Evolutionary conservation across 441 rosid species (phyloP).

Genomic region (Gossypium aridum): DNA sequence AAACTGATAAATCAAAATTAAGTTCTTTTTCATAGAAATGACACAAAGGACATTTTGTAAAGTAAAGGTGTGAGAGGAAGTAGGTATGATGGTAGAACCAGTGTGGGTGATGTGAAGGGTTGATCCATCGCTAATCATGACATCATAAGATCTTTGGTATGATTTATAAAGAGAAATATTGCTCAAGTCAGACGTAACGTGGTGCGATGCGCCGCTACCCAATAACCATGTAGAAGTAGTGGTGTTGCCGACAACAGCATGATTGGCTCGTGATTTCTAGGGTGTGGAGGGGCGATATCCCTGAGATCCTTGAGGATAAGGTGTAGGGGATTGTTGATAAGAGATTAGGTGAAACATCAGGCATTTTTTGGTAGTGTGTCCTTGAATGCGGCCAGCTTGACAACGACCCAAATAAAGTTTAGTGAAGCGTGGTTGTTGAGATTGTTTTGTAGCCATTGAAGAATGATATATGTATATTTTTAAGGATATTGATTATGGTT

Average conservation of each 20-base stretch:
- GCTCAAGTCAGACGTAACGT: too few species aligned
- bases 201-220: too few species aligned
- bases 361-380: background rate
- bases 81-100: background rate
- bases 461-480: too few species aligned
- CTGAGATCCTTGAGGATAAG: background rate
- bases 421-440: too few species aligned
- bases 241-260: too few species aligned
- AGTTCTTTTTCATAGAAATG: background rate
- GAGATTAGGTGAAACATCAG: background rate
- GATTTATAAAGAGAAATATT: too few species aligned
- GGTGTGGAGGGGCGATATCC: background rate
- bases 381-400: background rate
- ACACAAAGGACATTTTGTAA: background rate
- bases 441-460: too few species aligned
- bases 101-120: background rate
- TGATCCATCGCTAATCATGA: background rate
- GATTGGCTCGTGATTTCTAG: background rate
- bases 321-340: too few species aligned
- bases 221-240: too few species aligned
- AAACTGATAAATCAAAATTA: background rate
- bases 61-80: background rate
- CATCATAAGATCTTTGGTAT: background rate
- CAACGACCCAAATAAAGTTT: background rate
- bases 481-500: too few species aligned